Percentiles rank a stretch among this genome's conserved stretches.
Evolutionary conservation across 129 eudicot genomes (phyloP).

Genomic region (Flaveria linearis): DNA sequence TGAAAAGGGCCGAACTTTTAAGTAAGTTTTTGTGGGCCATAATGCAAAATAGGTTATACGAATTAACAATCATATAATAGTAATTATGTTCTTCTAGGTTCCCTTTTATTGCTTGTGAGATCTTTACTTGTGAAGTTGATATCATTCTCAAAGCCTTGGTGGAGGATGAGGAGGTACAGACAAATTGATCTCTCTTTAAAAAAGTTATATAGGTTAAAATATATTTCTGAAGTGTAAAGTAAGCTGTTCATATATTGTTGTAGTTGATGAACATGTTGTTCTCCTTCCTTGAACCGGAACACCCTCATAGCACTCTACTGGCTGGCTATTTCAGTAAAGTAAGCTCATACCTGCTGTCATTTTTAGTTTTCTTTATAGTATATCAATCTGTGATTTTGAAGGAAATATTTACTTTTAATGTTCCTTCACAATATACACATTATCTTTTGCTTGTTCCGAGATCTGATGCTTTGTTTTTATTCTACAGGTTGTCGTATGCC

Average conservation of each 20-base stretch:
- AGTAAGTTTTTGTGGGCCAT: conserved; percentile 50
- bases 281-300: conserved; percentile 86
- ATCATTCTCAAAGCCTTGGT: conserved; percentile 83
- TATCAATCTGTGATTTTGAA: background rate
- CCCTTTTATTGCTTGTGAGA: conserved; percentile 96
- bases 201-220: conserved; percentile 5
- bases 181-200: background rate
- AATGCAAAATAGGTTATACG: conserved; percentile 8
- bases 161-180: conserved; percentile 87
- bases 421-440: background rate
- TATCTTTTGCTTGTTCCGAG: background rate
- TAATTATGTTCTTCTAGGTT: conserved; percentile 49
- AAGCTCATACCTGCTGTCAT: background rate
- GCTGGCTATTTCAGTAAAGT: conserved; percentile 99
- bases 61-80: conserved; percentile 7
- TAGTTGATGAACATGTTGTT: conserved; percentile 88
- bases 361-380: background rate
- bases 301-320: conserved; percentile 65
- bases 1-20: conserved; percentile 66
- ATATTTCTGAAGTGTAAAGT: conserved; percentile 1
- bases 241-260: conserved; percentile 25
- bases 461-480: conserved; percentile 26
- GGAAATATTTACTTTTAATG: background rate
- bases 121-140: conserved; percentile 96
- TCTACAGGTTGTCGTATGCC: conserved; percentile 79